These are phyloP conservation scores for Penicillium rolfsii DNA, from an alignment of 2,329 filamentous ascomycete genomes.

Conservation along the genomic window DNA sequence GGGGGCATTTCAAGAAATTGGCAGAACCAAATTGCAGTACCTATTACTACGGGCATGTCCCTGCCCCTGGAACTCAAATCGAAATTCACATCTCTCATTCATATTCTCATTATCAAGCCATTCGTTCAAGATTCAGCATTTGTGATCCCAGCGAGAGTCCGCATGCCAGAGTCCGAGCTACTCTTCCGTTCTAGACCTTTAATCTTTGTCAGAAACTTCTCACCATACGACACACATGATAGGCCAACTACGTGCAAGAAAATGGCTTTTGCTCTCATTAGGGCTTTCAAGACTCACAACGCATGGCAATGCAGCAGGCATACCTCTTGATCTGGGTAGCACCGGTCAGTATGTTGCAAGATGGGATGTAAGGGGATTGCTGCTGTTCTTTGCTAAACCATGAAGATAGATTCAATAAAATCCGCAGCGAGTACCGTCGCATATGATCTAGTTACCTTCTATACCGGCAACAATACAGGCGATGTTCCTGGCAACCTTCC, in stretches of 20 bases:
- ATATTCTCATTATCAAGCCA: not conserved
- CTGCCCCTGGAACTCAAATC: not conserved
- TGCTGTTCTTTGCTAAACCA: not conserved
- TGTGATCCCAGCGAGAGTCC: not conserved
- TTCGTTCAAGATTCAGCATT: not conserved
- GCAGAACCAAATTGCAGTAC: not conserved
- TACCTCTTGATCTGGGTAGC: conserved; percentile 14
- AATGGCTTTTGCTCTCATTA: conserved; percentile 11
- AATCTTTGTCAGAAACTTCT: not conserved
- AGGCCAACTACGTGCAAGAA: not conserved
- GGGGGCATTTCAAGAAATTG: not conserved
- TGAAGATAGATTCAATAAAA: conserved; percentile 50
- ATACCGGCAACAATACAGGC: conserved; percentile 53
- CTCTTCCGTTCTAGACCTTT: not conserved
- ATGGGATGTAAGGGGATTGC: not conserved
- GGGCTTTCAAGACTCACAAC: conserved; percentile 4
- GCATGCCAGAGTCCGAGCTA: not conserved
- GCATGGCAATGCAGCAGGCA: conserved; percentile 2
- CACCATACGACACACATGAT: not conserved
- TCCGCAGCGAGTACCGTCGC: conserved; percentile 50
- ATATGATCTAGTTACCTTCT: conserved; percentile 56
- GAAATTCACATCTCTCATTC: not conserved
- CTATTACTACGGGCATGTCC: not conserved
- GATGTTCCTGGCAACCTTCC: conserved; percentile 57
- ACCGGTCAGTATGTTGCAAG: conserved; percentile 4